Evolutionary conservation across 164 flowering plant genomes (phyloP), one percentile per base, ranked within the genome.

Genomic region (Dillenia suffruticosa): DNA sequence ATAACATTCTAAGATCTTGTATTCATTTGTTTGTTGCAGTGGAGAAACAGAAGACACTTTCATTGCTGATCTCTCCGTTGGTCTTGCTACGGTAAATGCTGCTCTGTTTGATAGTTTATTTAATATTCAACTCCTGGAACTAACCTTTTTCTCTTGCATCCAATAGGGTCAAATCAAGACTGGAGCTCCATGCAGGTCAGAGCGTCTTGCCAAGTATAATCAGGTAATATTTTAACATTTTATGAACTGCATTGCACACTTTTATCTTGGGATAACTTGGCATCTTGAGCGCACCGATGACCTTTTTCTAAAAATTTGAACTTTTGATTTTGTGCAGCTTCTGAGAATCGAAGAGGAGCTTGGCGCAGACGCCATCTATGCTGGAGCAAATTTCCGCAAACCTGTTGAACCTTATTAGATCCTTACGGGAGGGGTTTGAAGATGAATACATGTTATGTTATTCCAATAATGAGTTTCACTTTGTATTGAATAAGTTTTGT

Each of bases 1-100:
- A n/a, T 15, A 8, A 13, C 15, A n/a, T 46, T 32, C 3, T 11
- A 15, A 50, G 9, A 16, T 43, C 5, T 56, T 44, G 49, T 12
- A 26, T 15, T 51, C 8, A 24, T 51, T 56, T 57, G 47, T 53
- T 52, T 10, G 40, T 13, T 72, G 79, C 79, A 88, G 97, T 84
- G 97, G 97, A 66, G 97, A 90, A 61, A 90, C 97, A 8, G 97
- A 90, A 64, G 97, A 90, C 71, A 90, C 97, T 58, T 90, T 90
- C 81, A 88, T 90, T 73, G 97, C 95, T 70, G 97, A 90, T 72
- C 87, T 90, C 43, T 78, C 95, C 9, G 95, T 90, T 10, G 95
- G 97, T 51, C 72, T 90, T 77, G 77, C 97, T 49, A 90, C 95
- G 74, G 97, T 90, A 87, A 75, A 51, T 45, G 17, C 17, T 15